Base-by-base conservation (phyloP, 352 stramenopile species). In the Globisporangium emineosum region DNA sequence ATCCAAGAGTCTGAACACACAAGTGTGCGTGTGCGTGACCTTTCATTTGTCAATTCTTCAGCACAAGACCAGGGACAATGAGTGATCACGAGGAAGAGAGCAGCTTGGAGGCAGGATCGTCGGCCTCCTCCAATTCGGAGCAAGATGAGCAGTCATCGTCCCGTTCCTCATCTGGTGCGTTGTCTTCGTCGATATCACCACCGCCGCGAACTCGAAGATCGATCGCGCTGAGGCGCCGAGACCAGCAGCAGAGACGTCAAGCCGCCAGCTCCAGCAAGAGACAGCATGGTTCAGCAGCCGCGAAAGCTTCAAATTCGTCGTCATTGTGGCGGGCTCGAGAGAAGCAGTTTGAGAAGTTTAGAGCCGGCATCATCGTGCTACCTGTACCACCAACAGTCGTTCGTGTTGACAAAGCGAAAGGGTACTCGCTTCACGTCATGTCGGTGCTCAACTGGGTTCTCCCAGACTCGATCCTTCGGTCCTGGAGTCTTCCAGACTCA, bases 311-410 rank as follows among this genome's bases (percentile, higher is more conserved):
- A 8, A 30, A 30, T 12, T 29, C 37, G 5, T 15, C 54, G 2
- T 89, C 76, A 23, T 68, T 79, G 0, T 93, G 83, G 83, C 71
- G 60, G 21, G 69, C 63, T 8, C 74, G 86, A 37, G 86, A 93
- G 65, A 80, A 79, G 27, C 74, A 90, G 53, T 95, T 95, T 63
- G 86, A 95, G 60, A 76, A 79, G 33, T 93, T 95, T 60, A 83
- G 84, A 27, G 73, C 77, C 0, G 80, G 73, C 52, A 70, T 81
- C 27, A 62, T 91, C 33, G 79, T 86, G 3, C 71, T 95, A 45
- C 81, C 86, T 0, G 77, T 91, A n/a, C 86, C 86, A 9, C 68
- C 83, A 13, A 65, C 61, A 0, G 77, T 83, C 5, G 64, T 62
- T 32, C 84, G 78, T 0, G 68, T 89, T 55, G 78, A 85, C 21